These are phyloP conservation scores for Echinosophora koreensis DNA, from an alignment of 306 rosid species.

Conservation along the genomic window DNA sequence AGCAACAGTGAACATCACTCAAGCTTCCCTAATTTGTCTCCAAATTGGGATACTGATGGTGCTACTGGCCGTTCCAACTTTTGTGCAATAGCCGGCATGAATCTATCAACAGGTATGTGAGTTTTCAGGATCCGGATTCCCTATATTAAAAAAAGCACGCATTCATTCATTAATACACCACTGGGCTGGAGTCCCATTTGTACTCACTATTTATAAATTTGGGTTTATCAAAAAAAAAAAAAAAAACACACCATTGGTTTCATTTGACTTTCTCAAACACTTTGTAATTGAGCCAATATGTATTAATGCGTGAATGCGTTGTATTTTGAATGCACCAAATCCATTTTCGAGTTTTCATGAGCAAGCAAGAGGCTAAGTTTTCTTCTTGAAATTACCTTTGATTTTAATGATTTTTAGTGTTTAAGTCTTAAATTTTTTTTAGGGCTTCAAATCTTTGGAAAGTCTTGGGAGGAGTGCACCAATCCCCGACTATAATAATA, in stretches of 20 bases:
- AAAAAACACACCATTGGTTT: too few relatives aligned
- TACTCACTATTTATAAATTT: too few relatives aligned
- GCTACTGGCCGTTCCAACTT: slow-evolving; percentile 48
- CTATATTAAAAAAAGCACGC: too few relatives aligned
- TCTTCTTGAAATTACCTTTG: not conserved
- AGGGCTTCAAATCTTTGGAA: slow-evolving; percentile 64
- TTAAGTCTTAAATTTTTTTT: slow-evolving; percentile 27
- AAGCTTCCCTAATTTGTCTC: slow-evolving; percentile 55
- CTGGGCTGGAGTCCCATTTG: too few relatives aligned
- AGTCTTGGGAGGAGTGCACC: slow-evolving; percentile 60
- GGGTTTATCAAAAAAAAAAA: too few relatives aligned
- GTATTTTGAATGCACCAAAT: too few relatives aligned
- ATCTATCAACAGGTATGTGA: slow-evolving; percentile 53
- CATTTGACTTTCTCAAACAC: too few relatives aligned
- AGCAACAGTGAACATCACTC: slow-evolving; percentile 45
- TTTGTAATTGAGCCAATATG: too few relatives aligned
- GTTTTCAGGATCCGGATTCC: not conserved
- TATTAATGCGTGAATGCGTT: too few relatives aligned
- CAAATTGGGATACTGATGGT: slow-evolving; percentile 67
- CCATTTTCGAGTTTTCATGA: too few relatives aligned
- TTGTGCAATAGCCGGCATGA: slow-evolving; percentile 52
- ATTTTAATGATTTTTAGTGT: not conserved
- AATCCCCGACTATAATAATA: slow-evolving; percentile 46
- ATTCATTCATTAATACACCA: too few relatives aligned
- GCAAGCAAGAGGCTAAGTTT: not conserved